Conservation (phyloP, 148 eudicot genomes). For the Fagopyrum esculentum region DNA sequence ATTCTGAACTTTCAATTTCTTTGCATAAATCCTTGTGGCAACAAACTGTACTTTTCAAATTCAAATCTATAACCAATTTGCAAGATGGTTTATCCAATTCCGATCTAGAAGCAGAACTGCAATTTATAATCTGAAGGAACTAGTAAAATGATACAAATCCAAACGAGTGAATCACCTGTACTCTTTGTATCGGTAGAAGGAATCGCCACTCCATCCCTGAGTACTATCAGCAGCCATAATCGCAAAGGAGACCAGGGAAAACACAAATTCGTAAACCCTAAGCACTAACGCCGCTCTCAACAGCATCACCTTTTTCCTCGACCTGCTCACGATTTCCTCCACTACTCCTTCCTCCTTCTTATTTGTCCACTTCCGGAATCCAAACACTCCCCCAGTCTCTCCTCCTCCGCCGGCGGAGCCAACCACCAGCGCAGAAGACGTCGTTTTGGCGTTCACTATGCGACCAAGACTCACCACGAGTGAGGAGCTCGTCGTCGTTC, state of each 20-base stretch:
- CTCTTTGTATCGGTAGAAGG: slow-evolving; percentile 82
- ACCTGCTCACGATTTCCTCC: slow-evolving; percentile 27
- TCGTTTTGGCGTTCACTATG: slow-evolving; percentile 27
- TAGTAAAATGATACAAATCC: not conserved
- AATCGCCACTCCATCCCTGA: slow-evolving; percentile 92
- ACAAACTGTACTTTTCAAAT: not conserved
- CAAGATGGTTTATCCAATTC: not conserved
- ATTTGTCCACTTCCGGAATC: slow-evolving; percentile 25
- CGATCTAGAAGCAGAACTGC: not conserved
- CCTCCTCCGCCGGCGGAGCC: slow-evolving; percentile 16
- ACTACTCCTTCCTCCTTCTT: slow-evolving; percentile 22
- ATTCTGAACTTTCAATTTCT: not conserved
- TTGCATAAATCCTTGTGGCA: not conserved
- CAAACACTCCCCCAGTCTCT: slow-evolving; percentile 23
- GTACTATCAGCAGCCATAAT: slow-evolving; percentile 85
- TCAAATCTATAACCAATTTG: not conserved
- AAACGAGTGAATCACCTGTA: slow-evolving; percentile 44
- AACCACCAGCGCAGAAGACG: slow-evolving; percentile 16
- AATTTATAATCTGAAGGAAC: not conserved
- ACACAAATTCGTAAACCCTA: slow-evolving; percentile 54
- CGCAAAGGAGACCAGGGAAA: slow-evolving; percentile 66
- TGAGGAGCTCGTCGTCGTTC: slow-evolving; percentile 5
- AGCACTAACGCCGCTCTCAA: slow-evolving; percentile 46
- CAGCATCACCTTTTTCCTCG: slow-evolving; percentile 32
- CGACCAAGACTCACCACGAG: slow-evolving; percentile 25